A percentile compares a stretch with the other conserved stretches of the same genome.
phyloP scores from a whole-genome alignment of 345 rosid species.

The Citrus trifoliata region DNA sequence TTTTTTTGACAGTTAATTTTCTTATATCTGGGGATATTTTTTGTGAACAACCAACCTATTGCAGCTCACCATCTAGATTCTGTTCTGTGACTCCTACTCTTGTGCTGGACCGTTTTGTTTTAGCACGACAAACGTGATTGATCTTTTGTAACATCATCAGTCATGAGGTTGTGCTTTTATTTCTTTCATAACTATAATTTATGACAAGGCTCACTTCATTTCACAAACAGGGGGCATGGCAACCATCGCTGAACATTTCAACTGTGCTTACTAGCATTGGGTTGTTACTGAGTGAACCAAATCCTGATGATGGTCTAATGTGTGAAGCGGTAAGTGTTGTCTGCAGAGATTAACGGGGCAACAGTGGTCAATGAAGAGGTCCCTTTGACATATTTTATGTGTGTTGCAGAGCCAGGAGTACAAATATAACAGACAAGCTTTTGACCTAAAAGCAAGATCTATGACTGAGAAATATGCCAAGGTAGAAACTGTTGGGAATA shows the following conservation, averaged over 20 bases:
- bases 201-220: conserved; percentile 13
- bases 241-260: conserved; percentile 82
- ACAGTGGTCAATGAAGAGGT: background rate
- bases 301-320: conserved; percentile 88
- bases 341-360: background rate
- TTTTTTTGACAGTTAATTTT: background rate
- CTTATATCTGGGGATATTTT: background rate
- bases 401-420: conserved; percentile 70
- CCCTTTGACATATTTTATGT: conserved; percentile 6
- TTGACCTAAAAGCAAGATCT: conserved; percentile 62
- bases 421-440: conserved; percentile 71
- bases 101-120: background rate
- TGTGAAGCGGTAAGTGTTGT: conserved; percentile 62
- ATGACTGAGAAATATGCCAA: conserved; percentile 70
- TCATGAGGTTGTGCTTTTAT: background rate
- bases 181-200: background rate
- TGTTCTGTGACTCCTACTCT: background rate
- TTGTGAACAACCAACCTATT: background rate
- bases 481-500: conserved; percentile 34
- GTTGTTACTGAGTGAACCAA: conserved; percentile 69
- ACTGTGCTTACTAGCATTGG: conserved; percentile 70
- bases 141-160: background rate
- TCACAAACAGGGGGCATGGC: conserved; percentile 76
- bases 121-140: background rate
- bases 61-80: background rate